Evolutionary conservation across 2,329 filamentous ascomycete genomes (phyloP), one percentile per base, ranked within the genome.

Genomic region (Dothiorella sarmentorum): DNA sequence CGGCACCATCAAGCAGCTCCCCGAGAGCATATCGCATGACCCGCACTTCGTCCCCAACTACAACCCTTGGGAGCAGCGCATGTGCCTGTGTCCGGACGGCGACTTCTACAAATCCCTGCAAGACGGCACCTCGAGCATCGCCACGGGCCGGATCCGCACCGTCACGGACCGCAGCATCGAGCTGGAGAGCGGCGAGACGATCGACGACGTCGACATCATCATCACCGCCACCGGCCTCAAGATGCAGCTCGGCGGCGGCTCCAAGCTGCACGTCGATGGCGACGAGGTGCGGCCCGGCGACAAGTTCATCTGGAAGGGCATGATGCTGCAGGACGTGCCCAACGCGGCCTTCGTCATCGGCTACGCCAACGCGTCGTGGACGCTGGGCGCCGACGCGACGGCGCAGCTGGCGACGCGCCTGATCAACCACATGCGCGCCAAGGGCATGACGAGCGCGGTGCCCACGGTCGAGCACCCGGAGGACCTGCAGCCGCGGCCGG

Each of bases 11-110:
- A 64, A 68, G n/a, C 73, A 78, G 38, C 76, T 90, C 0, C 86
- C 87, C 0, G 67, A 66, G 17, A 64, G 67, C 53, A 66, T 75
- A 44, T 68, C 69, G 6, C 64, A 73, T 56, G 75, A 78, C 52
- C 76, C 75, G 0, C 71, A 79, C 63, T 78, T 80, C 67, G 74
- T 75, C 4, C 78, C 78, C 0, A 66, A 63, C 11, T 80, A 80
- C 68, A 75, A 76, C 57, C 78, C 78, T 2, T 80, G 89, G 79
- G 81, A 91, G 57, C 90, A 95, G 70, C 83, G 91, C 0, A 75
- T 94, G 7, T 94, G 90, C 66, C 76, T 90, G 61, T 86, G 75
- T n/a, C 81, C 82, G 0, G 78, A 84, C 58, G 81, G 80, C 18
- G 83, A 85, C 66, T 85, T 85, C 68, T 85, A 82, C 73, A 68